Evolutionary conservation across 495 filamentous ascomycete species (phyloP).

Genomic region (Talaromyces borbonicus): DNA sequence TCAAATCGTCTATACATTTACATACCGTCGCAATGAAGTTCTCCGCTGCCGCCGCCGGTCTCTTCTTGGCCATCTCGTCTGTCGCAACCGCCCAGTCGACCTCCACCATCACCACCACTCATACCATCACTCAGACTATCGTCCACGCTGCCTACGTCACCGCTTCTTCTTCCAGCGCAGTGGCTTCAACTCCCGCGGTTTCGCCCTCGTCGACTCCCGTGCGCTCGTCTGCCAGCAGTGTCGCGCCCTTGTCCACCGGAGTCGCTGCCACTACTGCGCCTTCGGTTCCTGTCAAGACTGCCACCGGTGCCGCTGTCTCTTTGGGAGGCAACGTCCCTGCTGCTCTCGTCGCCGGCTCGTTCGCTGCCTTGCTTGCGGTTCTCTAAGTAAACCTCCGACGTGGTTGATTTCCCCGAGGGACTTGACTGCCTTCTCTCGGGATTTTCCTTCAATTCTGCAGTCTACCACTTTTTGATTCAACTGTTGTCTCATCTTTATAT

Average conservation of each 20-base stretch:
- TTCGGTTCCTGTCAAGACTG: background rate
- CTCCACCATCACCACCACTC: slow-evolving; percentile 7
- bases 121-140: slow-evolving; percentile 6
- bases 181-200: background rate
- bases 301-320: slow-evolving; percentile 5
- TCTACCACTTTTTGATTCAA: background rate
- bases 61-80: slow-evolving; percentile 5
- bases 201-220: slow-evolving; percentile 1
- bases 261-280: background rate
- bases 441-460: slow-evolving; percentile 1
- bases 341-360: slow-evolving; percentile 6
- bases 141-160: slow-evolving; percentile 2
- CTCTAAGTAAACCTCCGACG: background rate
- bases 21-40: slow-evolving; percentile 5
- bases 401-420: background rate
- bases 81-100: background rate
- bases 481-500: too few species aligned
- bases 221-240: slow-evolving; percentile 3
- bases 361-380: slow-evolving; percentile 6
- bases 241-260: background rate
- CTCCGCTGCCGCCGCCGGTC: background rate
- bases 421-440: background rate
- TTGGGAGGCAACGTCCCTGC: slow-evolving; percentile 3
- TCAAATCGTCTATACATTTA: background rate
- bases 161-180: slow-evolving; percentile 4